Evolutionary conservation across 306 rosid genomes (phyloP), one percentile per base, ranked within the genome.

Genomic region (Trifolium dubium): DNA sequence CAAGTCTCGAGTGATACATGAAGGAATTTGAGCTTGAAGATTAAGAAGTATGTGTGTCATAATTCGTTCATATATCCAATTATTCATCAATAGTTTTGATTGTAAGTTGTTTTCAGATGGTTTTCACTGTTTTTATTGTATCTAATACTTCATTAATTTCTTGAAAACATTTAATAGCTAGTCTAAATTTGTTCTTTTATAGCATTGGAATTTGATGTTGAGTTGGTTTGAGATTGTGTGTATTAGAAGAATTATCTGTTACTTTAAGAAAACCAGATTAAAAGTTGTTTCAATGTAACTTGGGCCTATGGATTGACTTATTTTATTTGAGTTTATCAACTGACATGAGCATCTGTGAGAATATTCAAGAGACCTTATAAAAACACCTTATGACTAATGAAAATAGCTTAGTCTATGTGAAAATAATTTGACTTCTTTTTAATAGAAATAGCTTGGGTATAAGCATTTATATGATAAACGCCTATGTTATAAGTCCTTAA

Each of bases 41-140:
- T 66, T 77, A 64, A 79, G 83, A 78, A 80, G 37, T 70, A 64
- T 53, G 54, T 67, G 43, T 77, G 63, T 64, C 77, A 77, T 72
- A 32, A 65, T 79, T 71, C 11, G 31, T 49, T 78, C 43, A 49
- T 37, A 37, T 6, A 37, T 70, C 54, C 83, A 83, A 70, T 81
- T 23, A 37, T 62, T 71, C 72, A 34, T 82, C 62, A 64, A 65
- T 78, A 80, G 59, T 58, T 61, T 84, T 78, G 72, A 67, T 76
- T 74, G 7, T 35, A 67, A 76, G 65, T 71, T 82, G 84, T 75
- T 64, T 82, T 85, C 77, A 67, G 77, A 80, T 85, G 84, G 76
- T 18, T 71, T 80, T 65, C 49, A 67, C 29, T 64, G 44, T 71
- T 58, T 73, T 73, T 64, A 4, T 64, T 84, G 70, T 77, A 56